These are phyloP conservation scores for Trifolium dubium DNA, from an alignment of 306 rosid species.

Conservation along the genomic window DNA sequence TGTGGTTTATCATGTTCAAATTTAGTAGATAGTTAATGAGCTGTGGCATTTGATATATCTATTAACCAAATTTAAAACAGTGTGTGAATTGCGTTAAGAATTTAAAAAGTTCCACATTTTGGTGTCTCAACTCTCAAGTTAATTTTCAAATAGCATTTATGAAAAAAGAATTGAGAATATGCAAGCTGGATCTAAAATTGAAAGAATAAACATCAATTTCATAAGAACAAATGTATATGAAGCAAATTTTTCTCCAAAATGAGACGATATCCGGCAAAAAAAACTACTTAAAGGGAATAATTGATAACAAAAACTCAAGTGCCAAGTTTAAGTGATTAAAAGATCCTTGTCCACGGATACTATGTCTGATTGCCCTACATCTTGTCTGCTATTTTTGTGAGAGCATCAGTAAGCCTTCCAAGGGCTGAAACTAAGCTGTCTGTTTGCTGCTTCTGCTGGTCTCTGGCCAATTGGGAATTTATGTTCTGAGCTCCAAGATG, in stretches of 20 bases:
- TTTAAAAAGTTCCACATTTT: neutral
- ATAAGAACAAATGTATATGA: slow-evolving; percentile 8
- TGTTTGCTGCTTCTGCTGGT: slow-evolving; percentile 57
- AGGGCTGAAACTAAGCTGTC: slow-evolving; percentile 52
- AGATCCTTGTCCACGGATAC: slow-evolving; percentile 10
- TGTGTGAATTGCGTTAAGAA: neutral
- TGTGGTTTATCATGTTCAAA: neutral
- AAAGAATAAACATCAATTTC: slow-evolving; percentile 37
- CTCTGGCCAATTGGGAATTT: slow-evolving; percentile 55
- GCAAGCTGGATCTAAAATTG: slow-evolving; percentile 22
- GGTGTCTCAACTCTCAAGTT: neutral
- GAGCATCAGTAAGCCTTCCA: slow-evolving; percentile 59
- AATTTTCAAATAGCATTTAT: neutral
- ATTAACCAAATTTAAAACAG: neutral
- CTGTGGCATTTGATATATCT: neutral
- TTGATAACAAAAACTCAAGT: slow-evolving; percentile 27
- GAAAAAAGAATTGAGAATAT: neutral
- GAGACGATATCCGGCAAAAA: neutral
- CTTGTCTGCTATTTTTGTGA: slow-evolving; percentile 64
- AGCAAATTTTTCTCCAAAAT: slow-evolving; percentile 3
- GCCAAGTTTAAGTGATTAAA: slow-evolving; percentile 34
- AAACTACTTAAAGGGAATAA: neutral
- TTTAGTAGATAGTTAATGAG: neutral
- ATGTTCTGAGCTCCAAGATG: slow-evolving; percentile 54
- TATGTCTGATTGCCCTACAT: slow-evolving; percentile 23